Evolutionary conservation across 2,329 filamentous ascomycete genomes (phyloP), one percentile per base, ranked within the genome.

Genomic region (Zalaria obscura): DNA sequence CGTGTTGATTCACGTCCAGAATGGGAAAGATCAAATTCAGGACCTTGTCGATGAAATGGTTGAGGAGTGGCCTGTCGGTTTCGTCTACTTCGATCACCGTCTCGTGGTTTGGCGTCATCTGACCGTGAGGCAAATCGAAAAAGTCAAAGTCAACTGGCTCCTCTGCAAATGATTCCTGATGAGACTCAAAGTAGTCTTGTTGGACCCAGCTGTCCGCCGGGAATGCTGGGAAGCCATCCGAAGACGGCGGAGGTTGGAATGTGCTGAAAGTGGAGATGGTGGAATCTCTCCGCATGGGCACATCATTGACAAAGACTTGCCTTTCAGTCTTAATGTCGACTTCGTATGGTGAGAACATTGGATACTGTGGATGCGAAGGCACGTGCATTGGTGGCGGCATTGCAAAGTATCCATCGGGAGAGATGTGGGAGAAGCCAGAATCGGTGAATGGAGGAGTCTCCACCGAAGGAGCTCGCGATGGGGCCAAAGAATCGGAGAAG

Each of bases 271-370:
- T 93, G 0, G 88, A 93, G 32, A 87, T 80, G 28, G 85, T 85
- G 8, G 87, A 93, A 63, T 95, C 88, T 50, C 78, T 73, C 45
- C 89, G 70, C 9, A 87, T 83, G 4, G 85, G 86, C 42, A 94
- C 74, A 57, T 95, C 84, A 55, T 95, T 86, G 62, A 95, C 79
- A 61, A 84, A 94, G 69, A 93, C 87, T 52, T 95, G 86, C 49
- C 85, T 75, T 66, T 95, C 89, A 1, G 88, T 95, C 72, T 89
- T 93, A 67, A 96, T 83, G 60, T 95, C 89, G 46, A 95, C 80
- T 63, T 95, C 89, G 59, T 93, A 95, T 0, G 88, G 86, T 18
- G 81, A 75, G 48, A 74, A 82, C 48, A 73, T 75, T 62, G 58
- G 82, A 43, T 69, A 70, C 41, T 71, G 68, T 7, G 63, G 54